phyloP scores from a whole-genome alignment of 2,329 filamentous ascomycete species.

The Westerdykella aurantiaca region DNA sequence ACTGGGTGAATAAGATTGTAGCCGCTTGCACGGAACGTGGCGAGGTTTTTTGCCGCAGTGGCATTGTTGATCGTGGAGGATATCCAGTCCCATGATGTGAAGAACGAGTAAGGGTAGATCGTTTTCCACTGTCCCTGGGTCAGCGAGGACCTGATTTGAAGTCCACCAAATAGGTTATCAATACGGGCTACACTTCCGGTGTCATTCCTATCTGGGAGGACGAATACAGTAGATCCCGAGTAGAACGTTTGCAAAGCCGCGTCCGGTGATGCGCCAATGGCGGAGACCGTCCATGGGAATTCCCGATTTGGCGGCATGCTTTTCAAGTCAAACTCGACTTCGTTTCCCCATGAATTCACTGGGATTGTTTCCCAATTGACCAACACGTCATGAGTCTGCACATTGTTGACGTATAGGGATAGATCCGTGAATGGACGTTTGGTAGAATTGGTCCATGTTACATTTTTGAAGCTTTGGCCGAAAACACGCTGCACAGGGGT shows the following conservation, averaged over 20 bases:
- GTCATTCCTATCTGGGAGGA: slow-evolving; percentile 40
- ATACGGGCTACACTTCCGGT: slow-evolving; percentile 44
- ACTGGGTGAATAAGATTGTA: slow-evolving; percentile 47
- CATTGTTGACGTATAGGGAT: slow-evolving; percentile 20
- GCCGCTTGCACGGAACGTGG: slow-evolving; percentile 39
- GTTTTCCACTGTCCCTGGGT: slow-evolving; percentile 31
- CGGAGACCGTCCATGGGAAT: slow-evolving; percentile 35
- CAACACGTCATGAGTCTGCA: slow-evolving; percentile 16
- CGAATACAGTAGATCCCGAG: slow-evolving; percentile 30
- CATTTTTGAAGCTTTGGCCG: slow-evolving; percentile 28
- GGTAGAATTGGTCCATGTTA: slow-evolving; percentile 7
- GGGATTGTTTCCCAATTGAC: slow-evolving; percentile 22
- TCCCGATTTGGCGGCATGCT: not conserved
- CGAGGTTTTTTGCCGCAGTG: slow-evolving; percentile 30
- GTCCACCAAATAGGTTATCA: slow-evolving; percentile 44
- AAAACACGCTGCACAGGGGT: slow-evolving; percentile 45
- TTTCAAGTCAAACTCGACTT: slow-evolving; percentile 27
- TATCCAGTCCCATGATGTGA: slow-evolving; percentile 39
- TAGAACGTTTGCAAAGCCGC: slow-evolving; percentile 30
- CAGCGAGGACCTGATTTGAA: slow-evolving; percentile 37
- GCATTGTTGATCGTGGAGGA: slow-evolving; percentile 15
- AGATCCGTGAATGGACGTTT: slow-evolving; percentile 21
- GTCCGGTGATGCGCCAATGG: slow-evolving; percentile 29
- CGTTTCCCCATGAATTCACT: slow-evolving; percentile 36
- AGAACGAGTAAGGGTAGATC: slow-evolving; percentile 46